Base-by-base conservation (phyloP, 306 rosid species). In the Quercus dentata region DNA sequence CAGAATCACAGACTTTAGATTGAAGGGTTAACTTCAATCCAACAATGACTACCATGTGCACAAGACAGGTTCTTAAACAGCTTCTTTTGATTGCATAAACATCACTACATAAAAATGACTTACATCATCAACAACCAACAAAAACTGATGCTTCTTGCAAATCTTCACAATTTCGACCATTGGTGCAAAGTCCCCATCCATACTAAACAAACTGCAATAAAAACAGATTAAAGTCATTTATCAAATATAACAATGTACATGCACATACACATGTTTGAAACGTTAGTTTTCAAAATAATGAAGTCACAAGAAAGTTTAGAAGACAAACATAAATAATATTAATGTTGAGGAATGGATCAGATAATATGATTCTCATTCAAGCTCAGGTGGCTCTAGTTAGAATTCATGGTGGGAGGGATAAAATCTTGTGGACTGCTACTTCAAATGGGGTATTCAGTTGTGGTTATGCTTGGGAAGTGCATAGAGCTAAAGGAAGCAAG, bases 161-260 rank as follows among this genome's bases (percentile, higher is more conserved):
- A 95, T 92, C 35, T 80, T 84, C 76, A 83, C 97, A 68, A 95
- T 96, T 78, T 90, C 94, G 35, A 52, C 77, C 91, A 95, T 84
- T 30, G 98, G 98, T 54, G 98, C 97, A 76, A 84, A 91, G 89
- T 95, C 99, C 61, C 98, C 96, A 77, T 95, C 99, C 99, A 95
- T 95, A 86, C 99, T 92, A 88, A 95, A 95, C 91, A 95, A 89
- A 90, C 99, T 95, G 92, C 83, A 76, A 79, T 27, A 63, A 58
- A 74, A 67, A 19, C 51, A 67, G 25, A 67, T 67, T 33, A 4
- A 31, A 33, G 71, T 33, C 27, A 67, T 18, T 3, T 44, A 7
- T 65, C 25, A 69, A 71, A 64, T 79, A 71, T 21, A 83, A 78
- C 75, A 38, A 81, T 57, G 46, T 76, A 69, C 52, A 7, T 38